phyloP scores from a whole-genome alignment of 208 protist species.

The Leishmania amazonensis region DNA sequence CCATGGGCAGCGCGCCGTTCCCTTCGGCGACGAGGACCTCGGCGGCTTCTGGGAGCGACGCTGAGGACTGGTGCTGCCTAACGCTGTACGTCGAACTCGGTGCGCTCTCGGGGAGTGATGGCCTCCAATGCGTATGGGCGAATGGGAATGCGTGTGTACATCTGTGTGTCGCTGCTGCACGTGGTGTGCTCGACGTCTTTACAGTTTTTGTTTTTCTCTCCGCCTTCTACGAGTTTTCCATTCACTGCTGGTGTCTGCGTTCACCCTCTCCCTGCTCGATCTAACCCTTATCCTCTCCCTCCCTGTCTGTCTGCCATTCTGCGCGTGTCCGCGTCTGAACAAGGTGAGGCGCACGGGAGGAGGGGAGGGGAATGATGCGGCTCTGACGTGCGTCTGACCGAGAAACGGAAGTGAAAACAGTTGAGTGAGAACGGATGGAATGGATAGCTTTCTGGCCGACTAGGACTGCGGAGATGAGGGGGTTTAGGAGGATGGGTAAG shows the following conservation, averaged over 20 bases:
- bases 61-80: slow-evolving; percentile 7
- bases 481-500: background rate
- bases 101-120: background rate
- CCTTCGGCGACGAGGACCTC: slow-evolving; percentile 79
- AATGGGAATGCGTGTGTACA: background rate
- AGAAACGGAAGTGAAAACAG: background rate
- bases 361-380: background rate
- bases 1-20: slow-evolving; percentile 68
- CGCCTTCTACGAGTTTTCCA: background rate
- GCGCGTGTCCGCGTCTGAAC: background rate
- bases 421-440: background rate
- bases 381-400: background rate
- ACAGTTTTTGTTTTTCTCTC: background rate
- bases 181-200: background rate
- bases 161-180: slow-evolving; percentile 5
- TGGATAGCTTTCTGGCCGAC: background rate
- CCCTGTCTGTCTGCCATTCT: background rate
- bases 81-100: background rate
- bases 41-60: slow-evolving; percentile 65
- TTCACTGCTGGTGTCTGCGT: slow-evolving; percentile 1
- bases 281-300: background rate
- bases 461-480: background rate
- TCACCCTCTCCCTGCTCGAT: background rate
- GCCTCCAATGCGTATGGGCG: background rate
- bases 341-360: background rate